phyloP scores from a whole-genome alignment of 2,329 filamentous ascomycete genomes.

The Fusarium sp. region DNA sequence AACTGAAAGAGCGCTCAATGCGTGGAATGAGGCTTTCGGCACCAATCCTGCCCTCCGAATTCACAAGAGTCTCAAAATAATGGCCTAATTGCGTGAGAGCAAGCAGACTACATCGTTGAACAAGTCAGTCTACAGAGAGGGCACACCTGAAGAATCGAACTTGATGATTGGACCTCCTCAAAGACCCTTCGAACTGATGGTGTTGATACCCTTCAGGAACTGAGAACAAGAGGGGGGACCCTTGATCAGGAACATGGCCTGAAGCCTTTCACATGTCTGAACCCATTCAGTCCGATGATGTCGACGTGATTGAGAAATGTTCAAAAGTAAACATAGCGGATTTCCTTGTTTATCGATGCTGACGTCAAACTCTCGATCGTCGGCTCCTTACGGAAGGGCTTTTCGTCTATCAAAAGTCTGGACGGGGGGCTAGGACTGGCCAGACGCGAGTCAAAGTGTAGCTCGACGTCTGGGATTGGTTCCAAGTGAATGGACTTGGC shows the following conservation, averaged over 20 bases:
- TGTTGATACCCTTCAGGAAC: slow-evolving; percentile 32
- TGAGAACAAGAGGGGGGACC: slow-evolving; percentile 14
- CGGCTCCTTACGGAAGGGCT: slow-evolving; percentile 25
- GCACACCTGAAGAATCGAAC: background rate
- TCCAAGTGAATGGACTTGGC: slow-evolving; percentile 12
- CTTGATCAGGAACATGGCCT: slow-evolving; percentile 21
- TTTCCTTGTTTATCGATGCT: slow-evolving; percentile 24
- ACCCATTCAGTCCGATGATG: background rate
- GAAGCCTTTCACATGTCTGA: slow-evolving; percentile 9
- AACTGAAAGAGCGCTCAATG: background rate
- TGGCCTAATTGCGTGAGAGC: background rate
- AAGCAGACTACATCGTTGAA: background rate
- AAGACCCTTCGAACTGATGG: slow-evolving; percentile 8
- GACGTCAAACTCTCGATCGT: slow-evolving; percentile 36
- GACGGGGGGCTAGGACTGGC: slow-evolving; percentile 22
- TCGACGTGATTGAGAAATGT: background rate
- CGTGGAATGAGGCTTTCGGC: background rate
- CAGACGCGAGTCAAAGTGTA: slow-evolving; percentile 27
- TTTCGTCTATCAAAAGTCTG: slow-evolving; percentile 17
- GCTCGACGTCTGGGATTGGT: slow-evolving; percentile 29
- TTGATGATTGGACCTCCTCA: background rate
- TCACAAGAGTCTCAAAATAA: background rate
- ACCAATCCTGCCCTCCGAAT: background rate
- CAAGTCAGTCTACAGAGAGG: background rate
- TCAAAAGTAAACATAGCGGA: slow-evolving; percentile 5